Evolutionary conservation across 208 protist species (phyloP).

Genomic region (Wallacemonas sp.): DNA sequence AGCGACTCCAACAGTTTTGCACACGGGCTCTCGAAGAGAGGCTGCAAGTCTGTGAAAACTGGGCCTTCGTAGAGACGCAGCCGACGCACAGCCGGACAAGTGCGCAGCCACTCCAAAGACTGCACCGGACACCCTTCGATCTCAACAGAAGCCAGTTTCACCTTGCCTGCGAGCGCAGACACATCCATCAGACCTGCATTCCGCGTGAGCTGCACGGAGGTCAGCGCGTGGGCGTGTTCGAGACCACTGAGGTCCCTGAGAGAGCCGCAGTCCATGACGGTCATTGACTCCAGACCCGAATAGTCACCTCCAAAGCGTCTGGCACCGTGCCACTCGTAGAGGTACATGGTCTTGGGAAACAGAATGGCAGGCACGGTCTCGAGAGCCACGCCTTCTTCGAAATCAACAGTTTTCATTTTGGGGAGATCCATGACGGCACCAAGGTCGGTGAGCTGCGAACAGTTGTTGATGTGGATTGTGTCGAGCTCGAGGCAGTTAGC

Average conservation of each 20-base stretch:
- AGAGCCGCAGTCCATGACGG: background rate
- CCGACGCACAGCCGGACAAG: background rate
- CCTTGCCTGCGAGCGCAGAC: background rate
- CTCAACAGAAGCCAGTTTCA: background rate
- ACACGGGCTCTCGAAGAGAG: background rate
- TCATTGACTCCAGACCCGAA: background rate
- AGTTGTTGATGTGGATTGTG: constrained; percentile 13
- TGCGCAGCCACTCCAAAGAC: constrained; percentile 1
- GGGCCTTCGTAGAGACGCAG: background rate
- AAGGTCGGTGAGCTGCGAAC: background rate
- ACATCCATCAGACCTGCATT: background rate
- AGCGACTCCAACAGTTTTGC: no score
- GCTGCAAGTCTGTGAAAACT: background rate
- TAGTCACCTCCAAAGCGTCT: constrained; percentile 3
- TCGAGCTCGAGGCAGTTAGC: background rate
- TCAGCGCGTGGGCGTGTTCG: background rate
- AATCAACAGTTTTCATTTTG: background rate
- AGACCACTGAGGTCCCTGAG: background rate
- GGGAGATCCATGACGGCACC: background rate
- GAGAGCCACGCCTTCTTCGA: constrained; percentile 11
- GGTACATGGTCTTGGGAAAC: background rate
- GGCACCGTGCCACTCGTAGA: background rate
- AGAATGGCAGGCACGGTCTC: constrained; percentile 5
- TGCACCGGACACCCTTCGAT: background rate
- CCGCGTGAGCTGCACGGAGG: background rate